phyloP scores from a whole-genome alignment of 805 yeast genomes.

The Priceomyces carsonii region DNA sequence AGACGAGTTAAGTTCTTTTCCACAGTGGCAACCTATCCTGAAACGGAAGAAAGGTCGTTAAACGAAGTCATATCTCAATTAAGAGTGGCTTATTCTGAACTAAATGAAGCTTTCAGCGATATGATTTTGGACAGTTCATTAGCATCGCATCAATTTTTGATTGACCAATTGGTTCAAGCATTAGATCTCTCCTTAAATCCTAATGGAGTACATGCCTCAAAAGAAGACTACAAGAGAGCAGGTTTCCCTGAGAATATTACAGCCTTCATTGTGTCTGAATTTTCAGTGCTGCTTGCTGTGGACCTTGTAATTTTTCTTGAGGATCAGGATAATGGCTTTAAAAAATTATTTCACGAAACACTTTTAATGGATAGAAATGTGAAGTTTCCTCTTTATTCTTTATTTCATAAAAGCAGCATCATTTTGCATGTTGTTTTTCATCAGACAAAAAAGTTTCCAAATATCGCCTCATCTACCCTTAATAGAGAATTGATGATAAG shows the following conservation, averaged over 20 bases:
- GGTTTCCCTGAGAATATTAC: constrained; percentile 49
- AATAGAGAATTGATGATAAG: constrained; percentile 58
- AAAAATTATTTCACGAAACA: constrained; percentile 63
- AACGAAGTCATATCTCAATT: constrained; percentile 30
- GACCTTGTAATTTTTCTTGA: constrained; percentile 56
- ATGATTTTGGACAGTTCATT: constrained; percentile 39
- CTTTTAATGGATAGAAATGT: constrained; percentile 54
- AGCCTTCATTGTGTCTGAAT: constrained; percentile 43
- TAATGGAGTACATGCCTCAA: constrained; percentile 41
- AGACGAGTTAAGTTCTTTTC: constrained; percentile 49
- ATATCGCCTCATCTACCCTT: constrained; percentile 41
- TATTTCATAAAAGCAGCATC: constrained; percentile 34
- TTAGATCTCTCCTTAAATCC: constrained; percentile 44
- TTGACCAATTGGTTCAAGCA: constrained; percentile 38
- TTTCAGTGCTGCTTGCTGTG: constrained; percentile 51
- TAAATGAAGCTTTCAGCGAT: constrained; percentile 35
- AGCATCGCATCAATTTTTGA: constrained; percentile 40
- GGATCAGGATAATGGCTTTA: constrained; percentile 59
- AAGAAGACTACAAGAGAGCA: constrained; percentile 46
- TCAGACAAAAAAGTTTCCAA: constrained; percentile 30
- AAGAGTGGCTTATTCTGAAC: constrained; percentile 32
- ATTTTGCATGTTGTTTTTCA: constrained; percentile 38
- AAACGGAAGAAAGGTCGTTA: constrained; percentile 36
- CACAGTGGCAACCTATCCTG: constrained; percentile 41
- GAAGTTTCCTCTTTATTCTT: constrained; percentile 51